Evolutionary conservation across 768 basidiomycete species (phyloP), one percentile per base, ranked within the genome.

Genomic region (Rhizopogon vesiculosus): DNA sequence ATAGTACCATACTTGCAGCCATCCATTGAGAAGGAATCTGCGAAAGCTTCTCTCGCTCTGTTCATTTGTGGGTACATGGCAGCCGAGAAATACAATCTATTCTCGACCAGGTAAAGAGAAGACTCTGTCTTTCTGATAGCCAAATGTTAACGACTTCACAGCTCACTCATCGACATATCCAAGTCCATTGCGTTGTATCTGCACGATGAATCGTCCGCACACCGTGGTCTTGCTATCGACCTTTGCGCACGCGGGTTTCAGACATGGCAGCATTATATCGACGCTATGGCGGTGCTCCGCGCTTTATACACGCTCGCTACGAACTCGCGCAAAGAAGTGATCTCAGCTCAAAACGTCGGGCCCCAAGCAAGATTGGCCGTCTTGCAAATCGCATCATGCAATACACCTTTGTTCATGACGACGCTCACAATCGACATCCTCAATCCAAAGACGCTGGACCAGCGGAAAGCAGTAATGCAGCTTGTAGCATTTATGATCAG

Each of bases 261-360:
- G 44, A 84, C 95, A 48, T 98, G 95, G 94, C 93, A 97, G 64
- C 85, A 93, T 61, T 93, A 94, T 61, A 79, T 94, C 56, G 94
- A 98, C 61, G 84, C 93, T 0, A 89, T 93, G 76, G 86, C 87
- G 56, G 85, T 97, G 53, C 74, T 98, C 16, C 86, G 96, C 5
- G 81, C 87, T 1, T 78, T 98, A 10, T 96, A 95, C 67, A 77
- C 74, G 16, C 77, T 97, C 25, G 88, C 93, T 0, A 93, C 93
- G 3, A 84, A 74, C 54, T 69, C 78, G 29, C 78, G 81, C 29
- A 91, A 91, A 60, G 88, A 91, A n/a, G 73, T 78, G 0, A 85
- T 87, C 31, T 79, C 78, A 3, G 61, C 81, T 5, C 85, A 89
- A 57, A 87, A 89, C 60, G 78, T 87, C 1, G 84, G 84, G 7